These are phyloP conservation scores for Orychophragmus violaceus DNA, from an alignment of 345 rosid species.

Conservation along the genomic window DNA sequence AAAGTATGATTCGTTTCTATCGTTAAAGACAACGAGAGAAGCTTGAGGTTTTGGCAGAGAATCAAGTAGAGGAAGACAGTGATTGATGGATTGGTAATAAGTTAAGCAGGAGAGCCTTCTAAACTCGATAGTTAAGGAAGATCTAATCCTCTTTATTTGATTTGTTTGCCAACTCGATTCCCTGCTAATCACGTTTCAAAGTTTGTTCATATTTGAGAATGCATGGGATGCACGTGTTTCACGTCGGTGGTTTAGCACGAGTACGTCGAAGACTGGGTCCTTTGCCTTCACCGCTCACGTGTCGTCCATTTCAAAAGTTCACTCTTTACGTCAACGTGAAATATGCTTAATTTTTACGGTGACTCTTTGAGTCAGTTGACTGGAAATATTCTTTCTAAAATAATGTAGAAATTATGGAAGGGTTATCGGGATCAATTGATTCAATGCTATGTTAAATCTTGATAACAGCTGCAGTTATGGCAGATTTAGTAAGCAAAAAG, in stretches of 20 bases:
- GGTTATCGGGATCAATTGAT: neutral
- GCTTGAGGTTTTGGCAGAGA: neutral
- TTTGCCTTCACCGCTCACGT: slow-evolving; percentile 4
- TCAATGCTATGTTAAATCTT: neutral
- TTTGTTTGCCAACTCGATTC: too few relatives aligned
- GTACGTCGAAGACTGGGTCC: neutral
- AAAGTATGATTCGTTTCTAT: neutral
- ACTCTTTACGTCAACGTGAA: neutral
- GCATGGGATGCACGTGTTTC: slow-evolving; percentile 10
- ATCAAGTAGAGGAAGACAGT: neutral
- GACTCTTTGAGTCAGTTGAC: neutral
- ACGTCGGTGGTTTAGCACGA: slow-evolving; percentile 5
- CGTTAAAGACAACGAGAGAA: neutral
- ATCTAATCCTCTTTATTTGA: too few relatives aligned
- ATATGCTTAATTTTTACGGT: neutral
- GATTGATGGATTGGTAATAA: neutral
- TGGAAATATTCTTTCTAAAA: neutral
- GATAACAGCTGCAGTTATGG: too few relatives aligned
- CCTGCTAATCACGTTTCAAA: neutral
- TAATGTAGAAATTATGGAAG: neutral
- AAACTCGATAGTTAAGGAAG: too few relatives aligned
- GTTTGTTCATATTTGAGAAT: neutral
- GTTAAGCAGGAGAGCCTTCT: too few relatives aligned
- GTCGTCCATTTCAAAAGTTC: neutral
- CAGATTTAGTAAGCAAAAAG: too few relatives aligned